Evolutionary conservation across 345 rosid genomes (phyloP).

Genomic region (Eucalyptus tenuipes): DNA sequence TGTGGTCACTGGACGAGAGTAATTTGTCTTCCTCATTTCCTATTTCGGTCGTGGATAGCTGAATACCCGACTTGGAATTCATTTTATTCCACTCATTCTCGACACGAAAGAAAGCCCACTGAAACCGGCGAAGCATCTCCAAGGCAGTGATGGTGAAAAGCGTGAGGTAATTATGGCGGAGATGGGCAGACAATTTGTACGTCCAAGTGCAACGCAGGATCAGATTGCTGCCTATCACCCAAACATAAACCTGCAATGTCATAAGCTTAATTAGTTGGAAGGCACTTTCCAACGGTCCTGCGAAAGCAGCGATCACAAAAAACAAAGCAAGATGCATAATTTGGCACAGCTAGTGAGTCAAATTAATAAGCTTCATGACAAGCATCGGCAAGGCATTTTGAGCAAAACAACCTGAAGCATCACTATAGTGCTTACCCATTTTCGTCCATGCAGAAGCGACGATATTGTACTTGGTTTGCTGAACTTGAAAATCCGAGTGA

Average conservation of each 20-base stretch:
- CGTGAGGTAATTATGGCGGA: conserved; percentile 81
- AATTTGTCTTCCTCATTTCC: conserved; percentile 46
- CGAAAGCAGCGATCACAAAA: neutral
- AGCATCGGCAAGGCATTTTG: neutral
- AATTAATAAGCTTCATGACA: neutral
- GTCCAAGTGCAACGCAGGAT: conserved; percentile 95
- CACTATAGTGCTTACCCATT: conserved; percentile 52
- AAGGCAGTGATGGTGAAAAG: conserved; percentile 63
- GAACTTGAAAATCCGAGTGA: conserved; percentile 85
- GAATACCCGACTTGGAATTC: conserved; percentile 40
- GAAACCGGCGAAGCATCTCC: conserved; percentile 86
- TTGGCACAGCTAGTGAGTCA: neutral
- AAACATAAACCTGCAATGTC: conserved; percentile 54
- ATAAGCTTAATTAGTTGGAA: neutral
- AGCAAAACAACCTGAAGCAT: neutral
- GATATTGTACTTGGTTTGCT: conserved; percentile 47
- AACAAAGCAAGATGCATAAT: neutral
- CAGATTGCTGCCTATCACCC: conserved; percentile 92
- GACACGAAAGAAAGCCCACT: conserved; percentile 91
- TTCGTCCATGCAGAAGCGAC: conserved; percentile 45
- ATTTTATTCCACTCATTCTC: conserved; percentile 88
- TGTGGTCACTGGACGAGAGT: conserved; percentile 24
- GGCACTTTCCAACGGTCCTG: neutral
- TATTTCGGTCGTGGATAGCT: conserved; percentile 25
- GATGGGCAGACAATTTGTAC: conserved; percentile 92